Conservation (phyloP, 2,329 filamentous ascomycete genomes). For the Aschersonia sp. region DNA sequence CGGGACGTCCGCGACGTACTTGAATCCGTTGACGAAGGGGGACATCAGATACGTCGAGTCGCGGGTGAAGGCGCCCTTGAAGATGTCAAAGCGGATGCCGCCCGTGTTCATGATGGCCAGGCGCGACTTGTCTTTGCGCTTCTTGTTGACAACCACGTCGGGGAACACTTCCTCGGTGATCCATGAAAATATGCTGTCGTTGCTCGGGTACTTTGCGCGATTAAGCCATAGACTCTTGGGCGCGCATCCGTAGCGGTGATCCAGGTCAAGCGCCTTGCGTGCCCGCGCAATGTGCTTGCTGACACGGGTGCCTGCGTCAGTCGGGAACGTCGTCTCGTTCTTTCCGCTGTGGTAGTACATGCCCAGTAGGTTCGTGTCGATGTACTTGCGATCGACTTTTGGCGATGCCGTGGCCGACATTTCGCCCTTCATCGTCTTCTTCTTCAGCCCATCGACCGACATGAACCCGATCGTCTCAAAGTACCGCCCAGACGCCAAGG, state of each 20-base stretch:
- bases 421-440: constrained; percentile 9
- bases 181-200: constrained; percentile 70
- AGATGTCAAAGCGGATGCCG: constrained; percentile 87
- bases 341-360: constrained; percentile 68
- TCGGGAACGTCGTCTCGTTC: constrained; percentile 60
- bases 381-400: constrained; percentile 66
- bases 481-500: constrained; percentile 77
- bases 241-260: constrained; percentile 68
- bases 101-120: constrained; percentile 80
- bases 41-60: constrained; percentile 79
- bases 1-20: constrained; percentile 67
- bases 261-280: constrained; percentile 56
- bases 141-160: constrained; percentile 41
- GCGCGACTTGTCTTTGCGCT: constrained; percentile 44
- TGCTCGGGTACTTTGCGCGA: constrained; percentile 56
- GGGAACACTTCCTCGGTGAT: constrained; percentile 65
- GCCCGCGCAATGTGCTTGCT: constrained; percentile 55
- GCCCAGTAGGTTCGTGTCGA: constrained; percentile 85
- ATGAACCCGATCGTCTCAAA: constrained; percentile 93
- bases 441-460: constrained; percentile 56
- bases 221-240: constrained; percentile 72
- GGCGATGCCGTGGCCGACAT: constrained; percentile 22
- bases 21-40: constrained; percentile 71
- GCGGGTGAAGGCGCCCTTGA: constrained; percentile 78
- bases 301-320: constrained; percentile 58